Base-by-base conservation (phyloP, 805 yeast species). In the Wickerhamiella slavikovae region DNA sequence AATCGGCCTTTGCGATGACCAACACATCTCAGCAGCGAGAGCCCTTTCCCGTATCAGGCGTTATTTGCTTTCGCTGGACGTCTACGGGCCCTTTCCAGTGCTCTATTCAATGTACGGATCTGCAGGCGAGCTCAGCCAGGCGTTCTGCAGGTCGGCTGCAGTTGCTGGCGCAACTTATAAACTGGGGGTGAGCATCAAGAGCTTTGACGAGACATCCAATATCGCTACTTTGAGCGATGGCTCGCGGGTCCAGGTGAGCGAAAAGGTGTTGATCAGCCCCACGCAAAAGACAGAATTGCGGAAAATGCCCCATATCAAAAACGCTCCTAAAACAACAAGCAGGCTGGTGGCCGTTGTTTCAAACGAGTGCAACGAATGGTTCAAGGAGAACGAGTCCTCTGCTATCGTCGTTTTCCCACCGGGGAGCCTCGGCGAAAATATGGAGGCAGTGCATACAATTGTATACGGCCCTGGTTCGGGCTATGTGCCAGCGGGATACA, bases 131-230 rank as follows among this genome's bases (percentile, higher is more conserved):
- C 58, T 85, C 17, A 72, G 93, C 11, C 98, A 85, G 55, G 98
- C 95, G 2, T 85, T 89, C 52, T 85, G 95, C 55, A 65, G 98
- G 42, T 76, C 92, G 34, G 96, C 96, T 3, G 98, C 98, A 10
- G 96, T 85, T 37, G 96, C 89, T 13, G 96, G 96, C 31, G 75
- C 95, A 31, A 79, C 91, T 20, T 85, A 89, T 55, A 80, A 82
- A 50, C 60, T 85, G 32, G 70, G 73, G 45, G 73, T 89, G 11
- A 55, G 61, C 23, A 52, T 85, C 30, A 55, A 55, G 4, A 66
- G 68, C 22, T 80, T 58, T 52, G 85, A 85, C 48, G 68, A 73
- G 21, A 54, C 49, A 17, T 55, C 67, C 18, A 72, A 76, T 43
- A 57, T 69, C 15, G 94, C 92, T 5, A 34, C 43, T 9, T 36